Conservation (phyloP, 139 green algal species). For the Haematococcus lacustris region DNA sequence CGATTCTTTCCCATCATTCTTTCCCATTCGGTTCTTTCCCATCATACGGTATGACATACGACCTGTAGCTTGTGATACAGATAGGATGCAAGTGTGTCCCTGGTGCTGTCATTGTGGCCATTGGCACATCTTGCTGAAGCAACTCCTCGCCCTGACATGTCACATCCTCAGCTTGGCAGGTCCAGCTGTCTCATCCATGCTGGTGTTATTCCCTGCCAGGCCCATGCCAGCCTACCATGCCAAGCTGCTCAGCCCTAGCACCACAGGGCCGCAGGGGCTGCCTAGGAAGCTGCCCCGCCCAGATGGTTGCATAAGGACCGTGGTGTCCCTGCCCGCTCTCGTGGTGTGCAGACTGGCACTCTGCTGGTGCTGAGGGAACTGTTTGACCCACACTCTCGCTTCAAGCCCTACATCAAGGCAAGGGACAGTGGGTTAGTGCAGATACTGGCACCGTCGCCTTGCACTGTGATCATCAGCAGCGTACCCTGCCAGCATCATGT, state of each 20-base stretch:
- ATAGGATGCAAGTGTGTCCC: neutral
- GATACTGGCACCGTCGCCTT: too few relatives aligned
- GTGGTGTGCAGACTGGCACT: neutral
- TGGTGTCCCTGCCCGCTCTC: neutral
- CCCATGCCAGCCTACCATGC: neutral
- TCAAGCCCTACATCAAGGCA: neutral
- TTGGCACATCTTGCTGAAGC: too few relatives aligned
- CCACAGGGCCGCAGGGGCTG: neutral
- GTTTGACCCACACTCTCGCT: constrained; percentile 2
- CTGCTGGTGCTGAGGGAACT: constrained; percentile 6
- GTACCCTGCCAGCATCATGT: too few relatives aligned
- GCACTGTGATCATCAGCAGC: too few relatives aligned
- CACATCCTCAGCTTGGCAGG: neutral
- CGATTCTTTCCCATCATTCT: neutral
- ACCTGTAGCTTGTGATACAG: neutral
- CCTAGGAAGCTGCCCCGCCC: neutral
- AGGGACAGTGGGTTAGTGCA: too few relatives aligned
- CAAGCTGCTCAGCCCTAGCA: neutral
- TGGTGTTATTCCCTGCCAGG: neutral
- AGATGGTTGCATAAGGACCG: too few relatives aligned
- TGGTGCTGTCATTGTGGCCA: neutral
- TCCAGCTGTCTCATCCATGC: neutral
- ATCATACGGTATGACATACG: neutral
- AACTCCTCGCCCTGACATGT: too few relatives aligned
- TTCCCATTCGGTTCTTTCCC: neutral